Evolutionary conservation across 768 basidiomycete species (phyloP), one percentile per base, ranked within the genome.

Genomic region (Cyathus striatus): DNA sequence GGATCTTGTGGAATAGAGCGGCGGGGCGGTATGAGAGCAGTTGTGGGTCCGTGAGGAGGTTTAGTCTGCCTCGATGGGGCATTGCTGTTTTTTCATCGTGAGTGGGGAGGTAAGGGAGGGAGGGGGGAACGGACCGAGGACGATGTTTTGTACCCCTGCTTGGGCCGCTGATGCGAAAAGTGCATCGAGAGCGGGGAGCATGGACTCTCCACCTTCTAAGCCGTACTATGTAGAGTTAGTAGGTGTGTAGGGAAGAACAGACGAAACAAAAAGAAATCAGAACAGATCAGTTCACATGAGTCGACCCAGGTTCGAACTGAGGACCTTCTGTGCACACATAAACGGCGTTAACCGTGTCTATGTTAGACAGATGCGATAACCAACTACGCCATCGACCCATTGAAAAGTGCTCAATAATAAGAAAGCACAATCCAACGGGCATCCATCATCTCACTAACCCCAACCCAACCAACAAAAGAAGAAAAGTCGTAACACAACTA

Each of bases 181-280:
- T 0, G 78, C 69, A 46, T 93, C 89, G 2, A 95, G 66, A 1
- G 90, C 92, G 3, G 90, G 86, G 20, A 96, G 63, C 92, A 95
- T 94, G 2, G 89, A 90, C 65, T 95, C 93, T 1, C 86, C 93
- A 2, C 93, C 93, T 61, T 96, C 92, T 26, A 94, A 71, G 0
- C 89, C 91, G 60, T 90, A 90, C 55, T 90, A 76, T 17, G 49
- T 30, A 9, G 27, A n/a, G 27, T 9, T 30, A n/a, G 9, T 30
- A 30, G 27, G 27, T n/a, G n/a, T n/a, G n/a, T n/a, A n/a, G n/a
- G n/a, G n/a, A n/a, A n/a, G n/a, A n/a, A n/a, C n/a, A n/a, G n/a
- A n/a, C n/a, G n/a, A n/a, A n/a, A n/a, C n/a, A n/a, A n/a, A n/a
- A n/a, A n/a, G n/a, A n/a, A n/a, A n/a, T n/a, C n/a, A n/a, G n/a